Evolutionary conservation across 208 protist genomes (phyloP).

Genomic region (Leptomonas pyrrhocoris): DNA sequence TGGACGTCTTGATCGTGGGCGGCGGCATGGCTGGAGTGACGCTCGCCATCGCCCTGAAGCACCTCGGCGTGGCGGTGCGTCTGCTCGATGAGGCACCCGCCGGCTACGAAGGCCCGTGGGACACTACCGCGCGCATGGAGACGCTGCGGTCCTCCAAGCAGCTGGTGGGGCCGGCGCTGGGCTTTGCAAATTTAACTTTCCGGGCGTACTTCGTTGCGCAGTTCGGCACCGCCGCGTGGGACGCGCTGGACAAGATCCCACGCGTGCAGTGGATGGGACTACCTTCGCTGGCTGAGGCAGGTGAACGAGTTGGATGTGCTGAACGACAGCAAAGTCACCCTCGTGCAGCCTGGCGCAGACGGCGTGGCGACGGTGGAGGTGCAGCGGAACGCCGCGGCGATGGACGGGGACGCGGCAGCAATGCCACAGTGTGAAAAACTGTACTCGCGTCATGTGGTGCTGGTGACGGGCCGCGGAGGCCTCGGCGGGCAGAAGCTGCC

Average conservation of each 20-base stretch:
- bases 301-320: constrained; percentile 12
- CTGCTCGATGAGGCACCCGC: constrained; percentile 16
- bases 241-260: constrained; percentile 21
- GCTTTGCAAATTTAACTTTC: constrained; percentile 19
- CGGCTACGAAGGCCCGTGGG: constrained; percentile 25
- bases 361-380: constrained; percentile 8
- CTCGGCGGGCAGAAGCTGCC: constrained; percentile 15
- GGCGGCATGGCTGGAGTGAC: constrained; percentile 18
- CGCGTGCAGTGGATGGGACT: constrained; percentile 23
- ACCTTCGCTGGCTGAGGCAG: constrained; percentile 18
- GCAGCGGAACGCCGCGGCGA: background rate
- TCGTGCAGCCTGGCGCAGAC: constrained; percentile 11
- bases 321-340: constrained; percentile 14
- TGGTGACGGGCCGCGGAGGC: constrained; percentile 15
- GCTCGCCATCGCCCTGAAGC: constrained; percentile 14
- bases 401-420: background rate
- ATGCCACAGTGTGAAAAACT: background rate
- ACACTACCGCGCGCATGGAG: constrained; percentile 28
- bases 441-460: constrained; percentile 19
- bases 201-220: constrained; percentile 17
- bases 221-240: constrained; percentile 11
- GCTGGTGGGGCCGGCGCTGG: constrained; percentile 17
- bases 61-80: constrained; percentile 4
- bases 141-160: constrained; percentile 22
- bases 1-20: constrained; percentile 19